Base-by-base conservation (phyloP, 2,329 filamentous ascomycete genomes). In the Fusarium clavum region DNA sequence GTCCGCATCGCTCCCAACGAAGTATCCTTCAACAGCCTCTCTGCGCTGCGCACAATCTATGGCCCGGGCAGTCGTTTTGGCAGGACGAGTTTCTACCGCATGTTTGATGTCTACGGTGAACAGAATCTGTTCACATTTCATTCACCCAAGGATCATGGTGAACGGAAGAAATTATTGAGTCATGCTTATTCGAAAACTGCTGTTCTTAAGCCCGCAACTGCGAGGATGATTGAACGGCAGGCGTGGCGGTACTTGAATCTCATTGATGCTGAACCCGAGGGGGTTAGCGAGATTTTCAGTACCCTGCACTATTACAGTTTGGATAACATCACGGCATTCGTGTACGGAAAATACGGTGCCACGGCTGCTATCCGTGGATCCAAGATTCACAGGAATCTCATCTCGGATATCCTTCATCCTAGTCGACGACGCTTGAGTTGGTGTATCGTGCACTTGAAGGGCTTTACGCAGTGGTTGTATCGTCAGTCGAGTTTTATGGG, bases 101-200 rank as follows among this genome's bases (percentile, higher is more conserved):
- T 88, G 83, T 88, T 88, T 61, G 84, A 87, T 66, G 83, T 81
- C 0, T 87, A 86, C 52, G 84, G 84, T 0, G 78, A 79, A 12
- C 82, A 81, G 72, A 87, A 87, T 56, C 70, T 88, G 4, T 88
- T 88, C 71, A 85, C 84, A 0, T 87, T 88, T 63, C 76, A 77
- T 9, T 77, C 79, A 0, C 77, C 78, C 0, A 80, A 79, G 30
- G 77, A 80, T 4, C 85, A 88, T 72, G 80, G 79, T 0, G 80
- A 84, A 2, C 76, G 86, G 20, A 88, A 88, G 77, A 87, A 86
- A 68, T 62, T 87, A 0, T 60, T 87, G 27, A 81, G 83, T 6
- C 83, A 87, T 61, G 82, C 83, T 1, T 88, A 88, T 59, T 83
- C 86, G 2, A 88, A 88, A 60, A 82, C 81, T 1, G 75, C 73